phyloP scores from a whole-genome alignment of 768 basidiomycete genomes.

The Lactarius tabidus region DNA sequence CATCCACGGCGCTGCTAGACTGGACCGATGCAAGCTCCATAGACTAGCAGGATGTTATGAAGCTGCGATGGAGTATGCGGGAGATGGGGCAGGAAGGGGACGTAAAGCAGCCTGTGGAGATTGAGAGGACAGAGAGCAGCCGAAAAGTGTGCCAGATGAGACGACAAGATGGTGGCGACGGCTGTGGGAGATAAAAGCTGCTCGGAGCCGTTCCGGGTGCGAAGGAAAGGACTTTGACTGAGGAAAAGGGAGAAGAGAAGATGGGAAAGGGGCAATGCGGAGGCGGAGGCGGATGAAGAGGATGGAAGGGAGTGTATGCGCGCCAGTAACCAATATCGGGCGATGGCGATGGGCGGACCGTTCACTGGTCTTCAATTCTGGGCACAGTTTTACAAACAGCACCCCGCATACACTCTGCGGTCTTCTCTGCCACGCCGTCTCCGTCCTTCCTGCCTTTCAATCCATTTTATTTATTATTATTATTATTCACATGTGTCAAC shows the following conservation, averaged over 20 bases:
- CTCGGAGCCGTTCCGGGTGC: not conserved
- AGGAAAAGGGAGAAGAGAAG: not conserved
- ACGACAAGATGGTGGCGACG: not conserved
- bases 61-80: not conserved
- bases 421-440: too few species aligned
- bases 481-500: constrained; percentile 12
- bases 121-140: not conserved
- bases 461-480: not conserved
- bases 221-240: not conserved
- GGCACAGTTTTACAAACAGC: too few species aligned
- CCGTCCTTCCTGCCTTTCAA: too few species aligned
- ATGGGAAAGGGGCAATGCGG: constrained; percentile 20
- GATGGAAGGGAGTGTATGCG: constrained; percentile 34
- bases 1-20: constrained; percentile 10
- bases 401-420: not conserved
- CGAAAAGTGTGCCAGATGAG: not conserved
- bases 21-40: constrained; percentile 25
- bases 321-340: constrained; percentile 31
- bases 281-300: constrained; percentile 31
- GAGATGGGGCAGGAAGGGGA: not conserved
- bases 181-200: not conserved
- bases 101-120: not conserved
- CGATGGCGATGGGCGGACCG: constrained; percentile 24
- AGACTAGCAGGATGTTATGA: not conserved
- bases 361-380: not conserved